These are phyloP conservation scores for Fragaria iinumae DNA, from an alignment of 306 rosid genomes.

Conservation along the genomic window DNA sequence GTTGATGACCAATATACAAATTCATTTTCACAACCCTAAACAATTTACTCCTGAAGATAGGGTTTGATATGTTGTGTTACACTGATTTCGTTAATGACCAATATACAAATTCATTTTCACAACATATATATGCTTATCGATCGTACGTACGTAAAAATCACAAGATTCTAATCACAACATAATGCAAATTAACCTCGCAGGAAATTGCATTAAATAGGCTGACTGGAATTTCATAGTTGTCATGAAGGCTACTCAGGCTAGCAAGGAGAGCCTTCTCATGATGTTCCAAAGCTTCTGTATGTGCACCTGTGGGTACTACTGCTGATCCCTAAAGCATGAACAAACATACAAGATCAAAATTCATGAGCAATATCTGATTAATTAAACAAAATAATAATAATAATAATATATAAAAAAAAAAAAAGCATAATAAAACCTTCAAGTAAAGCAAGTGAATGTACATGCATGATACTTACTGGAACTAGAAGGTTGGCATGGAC, in stretches of 20 bases:
- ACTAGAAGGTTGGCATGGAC: conserved; percentile 25
- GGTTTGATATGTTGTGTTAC: not conserved
- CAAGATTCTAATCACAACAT: not conserved
- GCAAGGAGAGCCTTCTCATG: conserved; percentile 34
- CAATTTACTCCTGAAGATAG: not conserved
- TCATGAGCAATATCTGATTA: not conserved
- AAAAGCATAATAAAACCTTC: not conserved
- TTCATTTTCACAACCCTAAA: not conserved
- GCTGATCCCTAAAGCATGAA: conserved; percentile 31
- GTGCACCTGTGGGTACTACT: not conserved
- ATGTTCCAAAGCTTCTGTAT: conserved; percentile 18
- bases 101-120: not conserved
- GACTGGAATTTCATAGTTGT: conserved; percentile 38
- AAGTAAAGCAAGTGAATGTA: not conserved
- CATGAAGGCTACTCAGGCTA: conserved; percentile 21
- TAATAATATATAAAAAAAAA: too few relatives aligned
- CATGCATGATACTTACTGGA: conserved; percentile 1
- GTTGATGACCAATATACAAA: not conserved
- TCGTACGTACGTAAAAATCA: not conserved
- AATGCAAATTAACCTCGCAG: conserved; percentile 42
- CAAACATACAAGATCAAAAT: not conserved
- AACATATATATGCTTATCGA: too few relatives aligned
- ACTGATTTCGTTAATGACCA: not conserved
- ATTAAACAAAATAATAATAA: not conserved
- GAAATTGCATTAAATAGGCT: conserved; percentile 44